Conservation (phyloP, 2,329 filamentous ascomycete genomes). For the Colletotrichum sojae region DNA sequence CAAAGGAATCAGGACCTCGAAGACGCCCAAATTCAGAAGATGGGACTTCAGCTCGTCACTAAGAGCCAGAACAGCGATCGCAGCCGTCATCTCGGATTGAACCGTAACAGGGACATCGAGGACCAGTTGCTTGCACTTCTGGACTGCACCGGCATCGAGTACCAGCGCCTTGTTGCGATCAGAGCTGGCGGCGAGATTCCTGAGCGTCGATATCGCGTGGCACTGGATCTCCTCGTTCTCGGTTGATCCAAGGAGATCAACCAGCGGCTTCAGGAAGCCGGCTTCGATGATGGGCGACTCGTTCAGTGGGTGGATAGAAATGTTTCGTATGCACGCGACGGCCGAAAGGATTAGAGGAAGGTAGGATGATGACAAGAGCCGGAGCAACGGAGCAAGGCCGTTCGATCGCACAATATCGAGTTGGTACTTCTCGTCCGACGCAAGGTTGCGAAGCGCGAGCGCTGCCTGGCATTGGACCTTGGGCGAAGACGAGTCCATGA, state of each 20-base stretch:
- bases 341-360: conserved; percentile 95
- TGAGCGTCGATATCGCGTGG: conserved; percentile 95
- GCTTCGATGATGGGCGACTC: conserved; percentile 99
- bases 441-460: conserved; percentile 91
- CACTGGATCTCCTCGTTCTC: conserved; percentile 99
- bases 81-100: conserved; percentile 99
- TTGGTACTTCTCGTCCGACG: conserved; percentile 98
- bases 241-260: conserved; percentile 93
- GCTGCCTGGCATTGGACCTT: conserved; percentile 99
- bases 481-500: conserved; percentile 97
- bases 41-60: conserved; percentile 97
- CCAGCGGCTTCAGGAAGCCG: conserved; percentile 92
- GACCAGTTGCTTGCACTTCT: conserved; percentile 98
- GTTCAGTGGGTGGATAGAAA: conserved; percentile 97
- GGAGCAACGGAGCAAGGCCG: conserved; percentile 87
- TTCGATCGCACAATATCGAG: conserved; percentile 94
- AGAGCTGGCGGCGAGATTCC: conserved; percentile 95
- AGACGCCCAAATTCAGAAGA: conserved; percentile 91
- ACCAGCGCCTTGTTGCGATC: conserved; percentile 99
- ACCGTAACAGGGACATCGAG: conserved; percentile 93
- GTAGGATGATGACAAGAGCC: conserved; percentile 94
- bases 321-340: conserved; percentile 98
- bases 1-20: conserved; percentile 94
- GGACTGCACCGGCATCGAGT: conserved; percentile 93
- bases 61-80: conserved; percentile 94